Base-by-base conservation (phyloP, 2,329 filamentous ascomycete species). In the Bipolaris victoriae region DNA sequence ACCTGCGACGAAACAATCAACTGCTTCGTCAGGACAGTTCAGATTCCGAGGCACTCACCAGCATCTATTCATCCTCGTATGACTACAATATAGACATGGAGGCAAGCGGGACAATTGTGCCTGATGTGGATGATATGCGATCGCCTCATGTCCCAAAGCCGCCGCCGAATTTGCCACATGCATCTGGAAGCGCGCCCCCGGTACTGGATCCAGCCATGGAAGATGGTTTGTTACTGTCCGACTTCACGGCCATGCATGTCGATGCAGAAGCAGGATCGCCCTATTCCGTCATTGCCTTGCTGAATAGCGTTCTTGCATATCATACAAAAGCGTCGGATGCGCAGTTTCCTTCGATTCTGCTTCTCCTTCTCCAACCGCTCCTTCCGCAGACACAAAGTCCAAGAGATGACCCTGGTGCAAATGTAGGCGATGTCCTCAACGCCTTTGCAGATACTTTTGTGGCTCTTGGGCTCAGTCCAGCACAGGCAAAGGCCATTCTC, bases 261-360 rank as follows among this genome's bases (percentile, higher is more conserved):
- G 70, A 77, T 50, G 70, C 68, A 18, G 75, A 76, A 51, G 60
- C 67, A 47, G 64, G 60, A 22, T 70, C 66, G 29, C 70, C 78
- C 1, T 81, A 77, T 60, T 68, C 76, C n/a, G 66, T 80, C 2
- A 71, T 79, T 49, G 75, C 73, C 16, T 75, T 81, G 64, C 72
- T 82, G 43, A 73, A 71, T 37, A 75, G 76, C 58, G 72, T 79
- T 35, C 68, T 81, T 15, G 62, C 70, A 11, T 80, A 77, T 55
- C 77, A 81, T 58, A 77, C 79, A 16, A 64, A 62, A 9, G 72
- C 69, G 1, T 74, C 77, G 13, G 79, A 82, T 52, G 78, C 78
- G 7, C 82, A 84, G 63, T 78, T 81, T 39, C 75, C 80, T 1
- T 76, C 81, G 1, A 71, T 80, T 29, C 71, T 84, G 3, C 64